A percentile compares a stretch with the other conserved stretches of the same genome.
Evolutionary conservation across 805 yeast species (phyloP).

Genomic region (Teunomyces panamensis): DNA sequence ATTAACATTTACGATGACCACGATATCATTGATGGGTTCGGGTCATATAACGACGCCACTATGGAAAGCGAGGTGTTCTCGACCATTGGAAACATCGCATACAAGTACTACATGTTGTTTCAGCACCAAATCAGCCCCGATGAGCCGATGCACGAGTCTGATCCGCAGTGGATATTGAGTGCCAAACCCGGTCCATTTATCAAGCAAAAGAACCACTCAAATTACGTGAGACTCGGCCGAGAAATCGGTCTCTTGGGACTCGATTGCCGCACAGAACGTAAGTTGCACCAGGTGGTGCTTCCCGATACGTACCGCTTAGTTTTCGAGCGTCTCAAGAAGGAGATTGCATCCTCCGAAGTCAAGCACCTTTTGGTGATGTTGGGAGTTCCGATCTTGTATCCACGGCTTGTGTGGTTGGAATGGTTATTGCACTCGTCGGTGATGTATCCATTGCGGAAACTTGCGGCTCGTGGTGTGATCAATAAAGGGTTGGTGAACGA

Average conservation of each 20-base stretch:
- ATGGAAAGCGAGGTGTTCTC: slow-evolving; percentile 69
- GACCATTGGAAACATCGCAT: slow-evolving; percentile 76
- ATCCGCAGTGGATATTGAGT: slow-evolving; percentile 65
- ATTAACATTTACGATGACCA: slow-evolving; percentile 91
- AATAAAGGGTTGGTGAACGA: slow-evolving; percentile 79
- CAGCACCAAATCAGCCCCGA: slow-evolving; percentile 73
- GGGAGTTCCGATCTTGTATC: slow-evolving; percentile 95
- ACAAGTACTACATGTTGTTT: slow-evolving; percentile 82
- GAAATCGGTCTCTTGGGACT: slow-evolving; percentile 71
- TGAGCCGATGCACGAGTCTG: slow-evolving; percentile 32
- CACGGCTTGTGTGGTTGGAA: slow-evolving; percentile 91
- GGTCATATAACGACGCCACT: slow-evolving; percentile 75
- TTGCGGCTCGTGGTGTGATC: slow-evolving; percentile 57
- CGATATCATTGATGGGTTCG: slow-evolving; percentile 95
- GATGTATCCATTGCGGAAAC: slow-evolving; percentile 59
- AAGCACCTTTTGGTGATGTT: slow-evolving; percentile 79
- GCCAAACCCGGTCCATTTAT: slow-evolving; percentile 64
- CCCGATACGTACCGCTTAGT: slow-evolving; percentile 55
- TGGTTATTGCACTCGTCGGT: slow-evolving; percentile 57
- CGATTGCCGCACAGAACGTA: slow-evolving; percentile 93
- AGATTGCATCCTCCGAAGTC: slow-evolving; percentile 50
- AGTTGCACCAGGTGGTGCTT: slow-evolving; percentile 53
- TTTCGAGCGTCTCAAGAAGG: slow-evolving; percentile 58
- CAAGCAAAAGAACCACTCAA: slow-evolving; percentile 60
- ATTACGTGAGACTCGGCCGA: slow-evolving; percentile 71